phyloP scores from a whole-genome alignment of 23 red algal genomes.

The Rhodosorus marinus region DNA sequence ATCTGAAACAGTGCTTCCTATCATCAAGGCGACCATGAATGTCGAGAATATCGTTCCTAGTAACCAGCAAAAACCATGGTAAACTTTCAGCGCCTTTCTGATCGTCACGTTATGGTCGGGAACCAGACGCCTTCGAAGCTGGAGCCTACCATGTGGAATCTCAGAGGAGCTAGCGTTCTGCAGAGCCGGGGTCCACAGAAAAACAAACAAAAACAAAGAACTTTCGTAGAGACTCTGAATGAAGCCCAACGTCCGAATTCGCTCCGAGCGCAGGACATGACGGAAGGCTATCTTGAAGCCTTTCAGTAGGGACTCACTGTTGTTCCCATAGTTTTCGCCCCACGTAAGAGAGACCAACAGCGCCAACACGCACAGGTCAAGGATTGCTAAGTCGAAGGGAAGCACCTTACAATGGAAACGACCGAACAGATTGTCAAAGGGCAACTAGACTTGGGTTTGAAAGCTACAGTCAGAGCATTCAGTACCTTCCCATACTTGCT shows the following conservation, averaged over 20 bases:
- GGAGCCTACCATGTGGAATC: slow-evolving; percentile 85
- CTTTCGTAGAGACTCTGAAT: slow-evolving; percentile 83
- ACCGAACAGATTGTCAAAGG: too few relatives aligned
- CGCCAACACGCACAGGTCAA: slow-evolving; percentile 25
- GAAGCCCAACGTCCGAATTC: slow-evolving; percentile 51
- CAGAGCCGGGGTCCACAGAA: slow-evolving; percentile 86
- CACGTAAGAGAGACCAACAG: slow-evolving; percentile 44
- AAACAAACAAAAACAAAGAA: slow-evolving; percentile 90
- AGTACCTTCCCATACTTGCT: slow-evolving; percentile 55
- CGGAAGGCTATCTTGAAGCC: slow-evolving; percentile 27
- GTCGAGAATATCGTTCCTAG: slow-evolving; percentile 94
- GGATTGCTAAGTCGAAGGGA: slow-evolving; percentile 71
- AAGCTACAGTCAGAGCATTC: too few relatives aligned
- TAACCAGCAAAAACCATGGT: too few relatives aligned
- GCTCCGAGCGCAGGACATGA: slow-evolving; percentile 30
- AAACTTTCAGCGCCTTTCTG: too few relatives aligned
- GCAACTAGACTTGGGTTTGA: too few relatives aligned
- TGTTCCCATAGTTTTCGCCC: slow-evolving; percentile 58
- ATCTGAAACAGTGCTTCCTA: slow-evolving; percentile 58
- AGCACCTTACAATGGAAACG: too few relatives aligned
- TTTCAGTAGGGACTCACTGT: slow-evolving; percentile 13
- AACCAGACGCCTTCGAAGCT: too few relatives aligned
- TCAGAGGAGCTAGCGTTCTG: slow-evolving; percentile 29
- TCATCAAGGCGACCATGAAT: slow-evolving; percentile 95
- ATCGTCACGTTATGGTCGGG: too few relatives aligned